phyloP scores from a whole-genome alignment of 2,329 filamentous ascomycete genomes.

The Hymenotorrendiella dingleyae region DNA sequence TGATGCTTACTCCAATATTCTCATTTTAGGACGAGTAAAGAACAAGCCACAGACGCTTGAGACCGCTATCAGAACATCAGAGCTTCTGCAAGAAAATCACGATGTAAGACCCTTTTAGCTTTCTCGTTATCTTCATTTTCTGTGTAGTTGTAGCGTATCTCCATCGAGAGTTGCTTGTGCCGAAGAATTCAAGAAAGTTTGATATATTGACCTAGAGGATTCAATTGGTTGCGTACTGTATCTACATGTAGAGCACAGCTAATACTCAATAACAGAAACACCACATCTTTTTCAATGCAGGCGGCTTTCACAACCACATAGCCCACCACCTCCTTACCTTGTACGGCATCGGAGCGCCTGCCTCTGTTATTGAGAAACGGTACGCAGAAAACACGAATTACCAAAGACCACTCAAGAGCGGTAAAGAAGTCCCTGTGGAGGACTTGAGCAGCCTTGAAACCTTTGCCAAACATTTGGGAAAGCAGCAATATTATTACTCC shows the following conservation, averaged over 20 bases:
- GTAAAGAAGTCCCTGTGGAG: constrained; percentile 32
- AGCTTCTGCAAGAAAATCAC: constrained; percentile 72
- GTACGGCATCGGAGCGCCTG: constrained; percentile 66
- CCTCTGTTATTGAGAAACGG: constrained; percentile 52
- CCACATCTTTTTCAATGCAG: constrained; percentile 74
- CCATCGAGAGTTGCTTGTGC: no score
- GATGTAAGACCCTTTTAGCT: constrained; percentile 42
- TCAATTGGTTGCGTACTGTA: no score
- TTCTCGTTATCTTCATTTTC: no score
- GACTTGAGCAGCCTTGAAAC: constrained; percentile 42
- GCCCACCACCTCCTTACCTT: constrained; percentile 70
- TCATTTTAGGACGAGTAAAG: constrained; percentile 43
- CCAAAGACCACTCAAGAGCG: constrained; percentile 47
- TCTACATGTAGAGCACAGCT: no score
- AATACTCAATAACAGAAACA: constrained; percentile 44
- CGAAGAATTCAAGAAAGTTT: no score
- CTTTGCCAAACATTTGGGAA: constrained; percentile 56
- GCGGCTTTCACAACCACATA: constrained; percentile 80
- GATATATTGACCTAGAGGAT: no score
- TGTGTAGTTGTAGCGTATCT: no score
- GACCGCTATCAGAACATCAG: constrained; percentile 55
- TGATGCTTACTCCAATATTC: no score
- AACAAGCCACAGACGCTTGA: constrained; percentile 46
- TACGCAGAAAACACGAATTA: constrained; percentile 63
- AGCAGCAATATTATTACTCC: constrained; percentile 60